Base-by-base conservation (phyloP, 179 eudicot species). In the Sideroxylon spinosum region DNA sequence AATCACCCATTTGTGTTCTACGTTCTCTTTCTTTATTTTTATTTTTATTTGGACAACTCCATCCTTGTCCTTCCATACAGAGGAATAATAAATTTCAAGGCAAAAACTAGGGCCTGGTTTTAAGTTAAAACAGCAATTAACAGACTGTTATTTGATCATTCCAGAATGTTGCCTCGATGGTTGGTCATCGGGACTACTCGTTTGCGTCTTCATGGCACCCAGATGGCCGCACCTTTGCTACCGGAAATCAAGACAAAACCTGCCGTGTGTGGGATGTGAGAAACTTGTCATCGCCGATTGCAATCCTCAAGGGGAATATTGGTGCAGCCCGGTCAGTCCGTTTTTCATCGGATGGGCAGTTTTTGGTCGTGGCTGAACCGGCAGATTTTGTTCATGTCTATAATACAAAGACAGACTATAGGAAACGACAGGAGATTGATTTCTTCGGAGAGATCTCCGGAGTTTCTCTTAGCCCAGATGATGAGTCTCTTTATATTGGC, bases 181-280 rank as follows among this genome's bases (percentile, higher is more conserved):
- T 80, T 23, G 97, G 98, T 49, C 98, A 93, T 72, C 88, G 77
- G 0, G 98, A 93, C 83, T 93, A 73, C 85, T 92, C 95, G 0
- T 92, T 93, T 76, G 98, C 97, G 20, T 87, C 98, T 0, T 92
- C 97, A 0, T 93, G 97, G 97, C 97, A 92, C 73, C 98, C 98
- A 28, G 83, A 89, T 10, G 97, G 98, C 10, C 76, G 46, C 57
- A 84, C 81, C 61, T 92, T 93, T 75, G 97, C 97, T 37, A 93
- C 98, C 9, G 98, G 98, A 32, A 93, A 93, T 78, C 98, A 93
- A 78, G 98, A 93, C 82, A 90, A 89, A 82, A 92, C 98, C 53
- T 92, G 97, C 86, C 80, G 97, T 53, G 89, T 93, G 6, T 93
- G 98, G 98, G 98, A 93, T 25, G 55, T 86, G 71, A 80, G 98